Evolutionary conservation across 1,284 basidiomycete genomes (phyloP).

Genomic region (Tilletiopsis washingtonensis): DNA sequence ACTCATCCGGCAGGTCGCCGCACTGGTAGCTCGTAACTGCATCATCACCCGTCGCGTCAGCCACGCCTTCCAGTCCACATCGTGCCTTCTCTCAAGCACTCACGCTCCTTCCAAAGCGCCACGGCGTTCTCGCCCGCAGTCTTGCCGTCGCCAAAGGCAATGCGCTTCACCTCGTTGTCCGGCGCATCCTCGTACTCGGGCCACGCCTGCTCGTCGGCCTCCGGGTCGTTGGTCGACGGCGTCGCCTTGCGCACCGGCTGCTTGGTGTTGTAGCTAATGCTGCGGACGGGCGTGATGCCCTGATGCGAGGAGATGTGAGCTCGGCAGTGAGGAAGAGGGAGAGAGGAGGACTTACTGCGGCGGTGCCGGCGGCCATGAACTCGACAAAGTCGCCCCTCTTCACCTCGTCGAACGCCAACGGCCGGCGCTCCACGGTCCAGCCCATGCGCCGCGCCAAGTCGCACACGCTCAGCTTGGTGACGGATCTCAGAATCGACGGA

Average conservation of each 20-base stretch:
- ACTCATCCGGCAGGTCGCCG: slow-evolving; percentile 33
- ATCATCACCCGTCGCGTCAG: too few species aligned
- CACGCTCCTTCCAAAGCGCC: slow-evolving; percentile 23
- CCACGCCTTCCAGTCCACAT: not conserved
- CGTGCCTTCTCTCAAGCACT: not conserved
- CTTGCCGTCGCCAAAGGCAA: slow-evolving; percentile 46
- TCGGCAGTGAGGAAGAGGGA: not conserved
- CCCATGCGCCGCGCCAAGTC: slow-evolving; percentile 43
- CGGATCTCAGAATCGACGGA: slow-evolving; percentile 25
- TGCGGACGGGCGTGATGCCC: slow-evolving; percentile 46
- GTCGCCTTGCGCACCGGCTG: slow-evolving; percentile 17
- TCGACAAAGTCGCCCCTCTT: slow-evolving; percentile 28
- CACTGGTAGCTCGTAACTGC: slow-evolving; percentile 35
- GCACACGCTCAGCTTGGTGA: slow-evolving; percentile 31
- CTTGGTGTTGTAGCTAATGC: slow-evolving; percentile 44
- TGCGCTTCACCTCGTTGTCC: slow-evolving; percentile 28
- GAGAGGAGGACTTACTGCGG: slow-evolving; percentile 19
- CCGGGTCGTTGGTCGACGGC: not conserved
- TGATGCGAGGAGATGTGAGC: not conserved
- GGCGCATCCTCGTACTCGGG: slow-evolving; percentile 21
- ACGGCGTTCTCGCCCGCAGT: slow-evolving; percentile 35
- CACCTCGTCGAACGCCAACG: slow-evolving; percentile 38
- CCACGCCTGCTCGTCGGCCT: slow-evolving; percentile 7
- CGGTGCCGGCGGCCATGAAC: slow-evolving; percentile 42
- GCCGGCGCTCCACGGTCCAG: slow-evolving; percentile 45